phyloP scores from a whole-genome alignment of 805 yeast species.

The Candida caryicola region DNA sequence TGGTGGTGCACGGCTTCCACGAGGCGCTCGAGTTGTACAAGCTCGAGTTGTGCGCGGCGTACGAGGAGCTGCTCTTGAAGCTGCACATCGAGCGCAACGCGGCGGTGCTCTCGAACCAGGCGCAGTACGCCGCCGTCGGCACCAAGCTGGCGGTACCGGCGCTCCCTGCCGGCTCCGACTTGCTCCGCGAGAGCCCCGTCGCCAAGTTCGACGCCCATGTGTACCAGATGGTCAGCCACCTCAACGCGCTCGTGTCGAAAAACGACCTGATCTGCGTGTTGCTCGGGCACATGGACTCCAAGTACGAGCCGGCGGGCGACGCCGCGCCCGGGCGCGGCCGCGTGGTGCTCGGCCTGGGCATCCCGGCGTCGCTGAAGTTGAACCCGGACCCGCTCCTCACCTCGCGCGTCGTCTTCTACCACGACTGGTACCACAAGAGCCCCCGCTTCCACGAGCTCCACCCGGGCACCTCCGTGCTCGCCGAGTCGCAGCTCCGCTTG shows the following conservation, averaged over 20 bases:
- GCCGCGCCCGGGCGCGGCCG: neutral
- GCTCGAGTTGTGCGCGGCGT: slow-evolving; percentile 28
- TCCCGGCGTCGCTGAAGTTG: neutral
- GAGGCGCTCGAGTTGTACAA: slow-evolving; percentile 35
- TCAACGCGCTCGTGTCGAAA: slow-evolving; percentile 22
- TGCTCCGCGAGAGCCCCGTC: slow-evolving; percentile 28
- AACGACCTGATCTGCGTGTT: slow-evolving; percentile 26
- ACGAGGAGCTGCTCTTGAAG: slow-evolving; percentile 33
- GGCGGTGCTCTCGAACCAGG: slow-evolving; percentile 16
- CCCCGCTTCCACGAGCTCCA: slow-evolving; percentile 3
- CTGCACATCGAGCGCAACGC: slow-evolving; percentile 29
- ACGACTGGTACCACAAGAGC: slow-evolving; percentile 31
- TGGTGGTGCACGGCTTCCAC: slow-evolving; percentile 32
- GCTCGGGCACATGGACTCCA: slow-evolving; percentile 31
- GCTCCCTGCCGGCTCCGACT: slow-evolving; percentile 27
- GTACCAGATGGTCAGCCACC: slow-evolving; percentile 20
- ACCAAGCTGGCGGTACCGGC: slow-evolving; percentile 21
- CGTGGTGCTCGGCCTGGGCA: neutral
- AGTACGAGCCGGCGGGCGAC: slow-evolving; percentile 11
- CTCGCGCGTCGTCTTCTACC: slow-evolving; percentile 28
- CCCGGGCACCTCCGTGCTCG: neutral
- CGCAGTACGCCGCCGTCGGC: slow-evolving; percentile 23
- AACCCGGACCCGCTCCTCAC: slow-evolving; percentile 19
- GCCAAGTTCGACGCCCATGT: slow-evolving; percentile 32
- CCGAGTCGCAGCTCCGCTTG: slow-evolving; percentile 11